Percentiles rank a stretch among this genome's conserved stretches.
These are phyloP conservation scores for Penicillium sp. DNA, from an alignment of 2,329 filamentous ascomycete genomes.

Conservation along the genomic window DNA sequence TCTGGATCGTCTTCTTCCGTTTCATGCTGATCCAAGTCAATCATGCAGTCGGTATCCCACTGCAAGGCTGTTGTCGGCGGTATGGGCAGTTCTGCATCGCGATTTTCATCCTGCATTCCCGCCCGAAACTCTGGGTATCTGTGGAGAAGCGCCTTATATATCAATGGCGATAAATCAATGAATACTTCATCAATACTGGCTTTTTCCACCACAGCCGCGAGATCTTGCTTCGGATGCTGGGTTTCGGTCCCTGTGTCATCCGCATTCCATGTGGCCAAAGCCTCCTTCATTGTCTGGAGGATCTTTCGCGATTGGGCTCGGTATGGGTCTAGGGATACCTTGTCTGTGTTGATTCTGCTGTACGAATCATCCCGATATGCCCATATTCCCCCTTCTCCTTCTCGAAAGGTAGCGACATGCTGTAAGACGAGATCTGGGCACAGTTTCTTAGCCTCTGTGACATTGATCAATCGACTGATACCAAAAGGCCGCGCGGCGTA, in stretches of 20 bases:
- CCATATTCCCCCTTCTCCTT: conserved; percentile 82
- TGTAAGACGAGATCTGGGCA: conserved; percentile 83
- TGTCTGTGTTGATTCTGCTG: conserved; percentile 78
- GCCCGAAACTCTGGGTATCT: conserved; percentile 69
- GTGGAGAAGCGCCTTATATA: conserved; percentile 71
- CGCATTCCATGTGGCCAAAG: conserved; percentile 54
- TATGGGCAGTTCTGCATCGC: conserved; percentile 65
- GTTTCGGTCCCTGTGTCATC: conserved; percentile 20
- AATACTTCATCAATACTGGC: conserved; percentile 96
- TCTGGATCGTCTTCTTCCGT: conserved; percentile 80
- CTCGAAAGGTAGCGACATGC: conserved; percentile 92
- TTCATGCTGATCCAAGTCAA: conserved; percentile 71
- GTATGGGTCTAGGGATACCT: conserved; percentile 93
- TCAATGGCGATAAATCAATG: conserved; percentile 81
- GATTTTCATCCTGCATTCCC: conserved; percentile 54
- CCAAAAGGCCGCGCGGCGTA: conserved; percentile 83
- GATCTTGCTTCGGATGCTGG: conserved; percentile 23
- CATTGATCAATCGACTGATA: conserved; percentile 74
- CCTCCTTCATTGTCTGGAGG: conserved; percentile 71
- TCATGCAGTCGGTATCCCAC: conserved; percentile 75
- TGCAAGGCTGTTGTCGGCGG: conserved; percentile 73
- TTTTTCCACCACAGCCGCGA: conserved; percentile 71
- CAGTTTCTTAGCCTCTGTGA: conserved; percentile 77
- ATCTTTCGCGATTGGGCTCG: conserved; percentile 81
- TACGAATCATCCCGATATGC: conserved; percentile 81